Percentiles rank a stretch among this genome's conserved stretches.
Evolutionary conservation across 225 moss, liverwort and hornwort species (phyloP).

Genomic region (Straminergon stramineum): DNA sequence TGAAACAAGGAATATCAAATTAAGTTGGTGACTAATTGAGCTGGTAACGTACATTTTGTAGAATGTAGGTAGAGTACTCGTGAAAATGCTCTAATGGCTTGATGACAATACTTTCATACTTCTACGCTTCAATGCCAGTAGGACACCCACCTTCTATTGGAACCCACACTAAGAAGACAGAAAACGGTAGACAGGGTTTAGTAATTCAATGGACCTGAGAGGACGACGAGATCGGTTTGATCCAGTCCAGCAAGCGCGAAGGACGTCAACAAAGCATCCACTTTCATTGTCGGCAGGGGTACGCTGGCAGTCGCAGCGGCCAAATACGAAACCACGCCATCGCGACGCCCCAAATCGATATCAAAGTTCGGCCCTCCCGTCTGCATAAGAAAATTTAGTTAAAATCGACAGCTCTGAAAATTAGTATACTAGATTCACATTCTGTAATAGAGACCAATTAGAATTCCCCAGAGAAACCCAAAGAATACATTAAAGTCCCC

Average conservation of each 20-base stretch:
- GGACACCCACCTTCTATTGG: not conserved
- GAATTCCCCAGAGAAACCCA: not conserved
- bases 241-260: slow-evolving; percentile 28
- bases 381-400: not conserved
- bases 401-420: not conserved
- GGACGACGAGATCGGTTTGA: slow-evolving; percentile 27
- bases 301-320: slow-evolving; percentile 24
- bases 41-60: not conserved
- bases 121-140: not conserved
- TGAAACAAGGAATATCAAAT: not conserved
- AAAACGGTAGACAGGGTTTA: not conserved
- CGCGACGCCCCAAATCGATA: slow-evolving; percentile 33
- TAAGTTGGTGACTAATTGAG: not conserved
- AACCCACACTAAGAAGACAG: not conserved
- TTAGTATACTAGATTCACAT: not conserved
- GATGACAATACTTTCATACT: not conserved
- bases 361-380: slow-evolving; percentile 27
- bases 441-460: not conserved
- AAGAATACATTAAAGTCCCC: not conserved
- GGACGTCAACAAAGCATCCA: slow-evolving; percentile 5
- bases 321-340: slow-evolving; percentile 26
- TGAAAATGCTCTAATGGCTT: not conserved
- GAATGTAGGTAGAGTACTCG: not conserved
- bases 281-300: slow-evolving; percentile 2
- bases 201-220: slow-evolving; percentile 18